Evolutionary conservation across 2,329 filamentous ascomycete genomes (phyloP), one percentile per base, ranked within the genome.

Genomic region (Aspergillus awamori): DNA sequence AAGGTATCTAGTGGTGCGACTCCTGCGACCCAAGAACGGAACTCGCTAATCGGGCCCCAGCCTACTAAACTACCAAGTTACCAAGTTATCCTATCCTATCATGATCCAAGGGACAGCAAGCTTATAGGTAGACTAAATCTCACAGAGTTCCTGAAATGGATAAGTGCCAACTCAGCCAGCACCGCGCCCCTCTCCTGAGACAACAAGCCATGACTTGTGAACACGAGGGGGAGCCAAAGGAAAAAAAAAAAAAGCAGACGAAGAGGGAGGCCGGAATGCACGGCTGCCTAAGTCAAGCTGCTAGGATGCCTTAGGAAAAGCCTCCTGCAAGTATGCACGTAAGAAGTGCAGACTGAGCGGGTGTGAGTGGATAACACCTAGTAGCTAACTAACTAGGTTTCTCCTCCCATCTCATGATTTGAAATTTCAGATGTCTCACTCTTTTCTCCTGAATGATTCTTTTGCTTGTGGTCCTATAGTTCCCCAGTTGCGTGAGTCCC

Each of bases 191-290:
- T 24, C 15, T 41, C 41, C 36, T 59, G 28, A 38, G 43, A 59
- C 24, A 28, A 38, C 24, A 28, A 53, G 41, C 22, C 38, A 24
- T 55, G 49, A 39, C 33, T 33, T 39, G 33, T 24, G 45, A 60
- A 60, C 58, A 60, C 58, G 52, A 60, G 53, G 53, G 53, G 53
- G 26, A 55, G 33, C 13, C 4, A 36, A 13, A 36, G 13, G 13
- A 13, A 5, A 13, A 5, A 36, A 36, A 36, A 5, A 36, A 13
- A 36, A 36, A 22, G 22, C 45, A 51, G 51, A 55, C 22, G 10
- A 41, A 30, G 24, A 26, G 30, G 43, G 26, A 28, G 41, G 22
- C 6, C 30, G 28, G 52, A 30, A 55, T 56, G 52, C 53, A 56
- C 47, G 30, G 52, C 48, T 55, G 52, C 58, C 57, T 54, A 38